phyloP scores from a whole-genome alignment of 2,329 filamentous ascomycete species.

The Aspergillus brunneoviolaceus region DNA sequence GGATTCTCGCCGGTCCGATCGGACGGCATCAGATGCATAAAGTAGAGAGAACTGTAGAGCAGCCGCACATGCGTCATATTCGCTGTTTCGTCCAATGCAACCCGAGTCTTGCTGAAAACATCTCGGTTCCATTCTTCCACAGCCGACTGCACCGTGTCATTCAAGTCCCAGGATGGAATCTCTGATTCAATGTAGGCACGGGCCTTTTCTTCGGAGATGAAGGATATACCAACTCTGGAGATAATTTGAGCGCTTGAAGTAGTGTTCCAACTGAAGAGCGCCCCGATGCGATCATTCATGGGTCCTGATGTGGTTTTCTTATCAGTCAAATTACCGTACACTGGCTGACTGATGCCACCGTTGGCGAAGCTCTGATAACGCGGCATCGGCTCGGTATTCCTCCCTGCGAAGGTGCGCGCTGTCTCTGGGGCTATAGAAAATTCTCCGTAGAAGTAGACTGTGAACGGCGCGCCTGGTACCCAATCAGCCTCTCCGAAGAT shows the following conservation, averaged over 20 bases:
- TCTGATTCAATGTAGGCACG: constrained; percentile 65
- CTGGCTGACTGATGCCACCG: constrained; percentile 56
- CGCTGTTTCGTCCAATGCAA: constrained; percentile 33
- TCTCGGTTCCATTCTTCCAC: constrained; percentile 61
- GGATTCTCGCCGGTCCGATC: constrained; percentile 72
- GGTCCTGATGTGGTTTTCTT: constrained; percentile 57
- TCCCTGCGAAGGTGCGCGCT: constrained; percentile 39
- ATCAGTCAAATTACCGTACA: constrained; percentile 49
- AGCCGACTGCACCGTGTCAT: constrained; percentile 52
- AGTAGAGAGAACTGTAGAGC: constrained; percentile 50
- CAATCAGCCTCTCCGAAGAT: neutral
- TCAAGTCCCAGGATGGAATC: constrained; percentile 64
- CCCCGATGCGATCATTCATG: constrained; percentile 56
- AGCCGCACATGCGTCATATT: constrained; percentile 31
- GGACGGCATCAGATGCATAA: constrained; percentile 66
- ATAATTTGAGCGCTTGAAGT: constrained; percentile 52
- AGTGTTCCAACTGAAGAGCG: constrained; percentile 59
- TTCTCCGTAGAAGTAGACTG: constrained; percentile 47
- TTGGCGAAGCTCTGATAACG: constrained; percentile 55
- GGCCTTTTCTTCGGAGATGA: constrained; percentile 63
- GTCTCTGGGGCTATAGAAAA: constrained; percentile 40
- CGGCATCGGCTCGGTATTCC: constrained; percentile 36
- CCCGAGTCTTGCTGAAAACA: constrained; percentile 47
- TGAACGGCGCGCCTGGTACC: constrained; percentile 37
- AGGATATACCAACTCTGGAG: constrained; percentile 65